A percentile compares a stretch with the other conserved stretches of the same genome.
These are phyloP conservation scores for Polytrichum commune DNA, from an alignment of 225 moss, liverwort and hornwort genomes.

Conservation along the genomic window DNA sequence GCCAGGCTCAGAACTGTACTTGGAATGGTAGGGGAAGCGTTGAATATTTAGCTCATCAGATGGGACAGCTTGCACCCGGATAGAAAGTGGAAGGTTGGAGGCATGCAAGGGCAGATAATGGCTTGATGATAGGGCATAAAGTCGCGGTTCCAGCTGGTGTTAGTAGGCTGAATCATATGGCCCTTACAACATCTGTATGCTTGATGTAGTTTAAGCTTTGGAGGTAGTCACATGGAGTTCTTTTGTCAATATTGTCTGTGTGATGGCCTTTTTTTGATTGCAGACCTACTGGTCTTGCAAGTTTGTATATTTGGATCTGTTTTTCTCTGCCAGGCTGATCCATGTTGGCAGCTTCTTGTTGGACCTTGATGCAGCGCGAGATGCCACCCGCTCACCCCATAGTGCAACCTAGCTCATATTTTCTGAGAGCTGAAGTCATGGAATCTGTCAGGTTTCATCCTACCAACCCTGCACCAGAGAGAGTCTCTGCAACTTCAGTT, in stretches of 20 bases:
- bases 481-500: too few species aligned
- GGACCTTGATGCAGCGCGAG: too few species aligned
- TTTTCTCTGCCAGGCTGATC: not conserved
- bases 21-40: slow-evolving; percentile 48
- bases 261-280: not conserved
- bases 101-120: not conserved
- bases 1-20: slow-evolving; percentile 26
- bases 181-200: not conserved
- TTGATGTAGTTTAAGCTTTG: not conserved
- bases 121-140: not conserved
- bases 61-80: slow-evolving; percentile 77
- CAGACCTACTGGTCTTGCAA: not conserved
- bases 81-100: slow-evolving; percentile 11
- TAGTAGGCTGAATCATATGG: not conserved
- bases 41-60: slow-evolving; percentile 58
- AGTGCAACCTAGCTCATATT: too few species aligned
- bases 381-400: too few species aligned
- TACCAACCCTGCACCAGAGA: too few species aligned
- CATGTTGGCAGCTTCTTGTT: too few species aligned
- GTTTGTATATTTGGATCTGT: not conserved
- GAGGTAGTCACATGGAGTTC: not conserved
- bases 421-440: too few species aligned
- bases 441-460: too few species aligned
- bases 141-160: not conserved
- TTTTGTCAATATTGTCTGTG: not conserved